phyloP scores from a whole-genome alignment of 768 basidiomycete genomes.

The Rhizopogon vinicolor region DNA sequence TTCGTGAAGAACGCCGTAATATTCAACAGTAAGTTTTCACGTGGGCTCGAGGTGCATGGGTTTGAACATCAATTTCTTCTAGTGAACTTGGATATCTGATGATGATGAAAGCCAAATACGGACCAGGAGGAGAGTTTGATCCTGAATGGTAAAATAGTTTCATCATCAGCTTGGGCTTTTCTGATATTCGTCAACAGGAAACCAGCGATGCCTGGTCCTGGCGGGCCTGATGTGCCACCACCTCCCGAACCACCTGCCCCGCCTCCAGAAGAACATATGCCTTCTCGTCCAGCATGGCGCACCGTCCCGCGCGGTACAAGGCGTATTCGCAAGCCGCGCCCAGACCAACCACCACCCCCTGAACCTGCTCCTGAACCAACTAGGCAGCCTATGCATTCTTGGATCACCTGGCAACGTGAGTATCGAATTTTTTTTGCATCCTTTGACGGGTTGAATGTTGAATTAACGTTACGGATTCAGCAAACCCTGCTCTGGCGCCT shows the following conservation, averaged over 20 bases:
- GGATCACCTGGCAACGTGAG: constrained; percentile 69
- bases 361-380: constrained; percentile 30
- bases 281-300: constrained; percentile 44
- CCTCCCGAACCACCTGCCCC: constrained; percentile 38
- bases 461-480: constrained; percentile 30
- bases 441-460: neutral
- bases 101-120: constrained; percentile 68
- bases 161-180: neutral
- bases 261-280: constrained; percentile 39
- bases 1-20: constrained; percentile 73
- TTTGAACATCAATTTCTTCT: neutral
- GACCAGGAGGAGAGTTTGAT: constrained; percentile 83
- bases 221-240: constrained; percentile 39
- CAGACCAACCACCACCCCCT: constrained; percentile 29
- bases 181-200: constrained; percentile 28
- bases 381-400: constrained; percentile 44
- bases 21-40: constrained; percentile 64
- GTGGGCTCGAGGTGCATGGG: neutral
- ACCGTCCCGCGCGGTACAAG: constrained; percentile 36
- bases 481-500: constrained; percentile 51
- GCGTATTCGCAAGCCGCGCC: constrained; percentile 39
- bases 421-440: constrained; percentile 12
- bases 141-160: constrained; percentile 59
- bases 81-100: constrained; percentile 77
- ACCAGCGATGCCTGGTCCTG: constrained; percentile 38